Evolutionary conservation across 495 filamentous ascomycete genomes (phyloP), one percentile per base, ranked within the genome.

Genomic region (Podospora didyma): DNA sequence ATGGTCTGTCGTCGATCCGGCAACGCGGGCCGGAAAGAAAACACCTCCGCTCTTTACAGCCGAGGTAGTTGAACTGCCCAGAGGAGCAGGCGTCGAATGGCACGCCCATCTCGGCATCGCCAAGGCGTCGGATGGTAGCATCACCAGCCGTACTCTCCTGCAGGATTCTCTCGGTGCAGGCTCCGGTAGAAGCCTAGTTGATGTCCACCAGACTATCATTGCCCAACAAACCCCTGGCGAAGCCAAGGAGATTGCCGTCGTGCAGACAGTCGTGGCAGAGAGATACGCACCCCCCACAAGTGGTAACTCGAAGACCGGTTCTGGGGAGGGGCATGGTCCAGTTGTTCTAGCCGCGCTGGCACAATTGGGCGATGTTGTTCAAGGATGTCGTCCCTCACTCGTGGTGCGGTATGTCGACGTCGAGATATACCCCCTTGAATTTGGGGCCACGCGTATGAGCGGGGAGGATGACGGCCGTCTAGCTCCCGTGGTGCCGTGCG

Each of bases 31-130:
- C 26, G 49, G n/a, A 50, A 26, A 2, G 20, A 53, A 20, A 65
- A 2, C 76, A 20, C 86, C 91, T 1, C 86, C 86, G 2, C 79
- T 91, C 56, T 85, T 92, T 62, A 82, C 84, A 0, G 86, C 84
- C 2, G 82, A 93, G 54, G 88, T 73, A 2, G 58, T 60, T 4
- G 64, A 68, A 47, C 53, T 69, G 10, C 68, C 70, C 10, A 51
- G 68, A 20, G 60, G 26, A 1, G 69, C 68, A 0, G 59, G 37
- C 17, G 63, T 71, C 1, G 70, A 73, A 56, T 72, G 69, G 69
- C 69, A 72, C 22, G 66, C 59, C 1, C 66, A 67, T 50, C 19
- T 62, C 44, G 69, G 69, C 3, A 24, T 72, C 37, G 57, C 64
- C 12, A 23, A 24, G 1, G 60, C 56, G 9, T 24, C 5, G 0